phyloP scores from a whole-genome alignment of 2,329 filamentous ascomycete species.

The Aspergillus pseudotamarii region DNA sequence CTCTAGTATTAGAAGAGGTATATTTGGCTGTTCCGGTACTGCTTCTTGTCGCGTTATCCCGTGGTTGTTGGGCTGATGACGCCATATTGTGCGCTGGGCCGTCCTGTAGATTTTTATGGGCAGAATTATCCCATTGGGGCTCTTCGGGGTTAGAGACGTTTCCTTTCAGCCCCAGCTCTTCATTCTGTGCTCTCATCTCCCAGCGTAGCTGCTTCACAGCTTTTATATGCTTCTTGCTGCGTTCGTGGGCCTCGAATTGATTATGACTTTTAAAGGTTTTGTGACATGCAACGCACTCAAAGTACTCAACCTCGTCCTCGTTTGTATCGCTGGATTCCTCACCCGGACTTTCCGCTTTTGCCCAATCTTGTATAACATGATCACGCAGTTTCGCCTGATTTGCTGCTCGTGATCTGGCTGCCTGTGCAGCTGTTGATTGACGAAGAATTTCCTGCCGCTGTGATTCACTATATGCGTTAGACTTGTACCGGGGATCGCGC shows the following conservation, averaged over 20 bases:
- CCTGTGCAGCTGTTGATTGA: slow-evolving; percentile 79
- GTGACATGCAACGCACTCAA: slow-evolving; percentile 65
- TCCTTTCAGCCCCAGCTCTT: slow-evolving; percentile 42
- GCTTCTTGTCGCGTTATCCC: neutral
- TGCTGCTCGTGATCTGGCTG: slow-evolving; percentile 77
- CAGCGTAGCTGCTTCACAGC: slow-evolving; percentile 76
- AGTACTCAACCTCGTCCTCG: slow-evolving; percentile 56
- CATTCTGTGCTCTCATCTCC: slow-evolving; percentile 82
- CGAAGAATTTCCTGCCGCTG: slow-evolving; percentile 79
- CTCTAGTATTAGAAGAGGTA: neutral
- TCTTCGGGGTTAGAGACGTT: slow-evolving; percentile 2
- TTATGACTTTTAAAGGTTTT: slow-evolving; percentile 85
- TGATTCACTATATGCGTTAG: slow-evolving; percentile 74
- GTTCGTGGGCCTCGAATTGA: slow-evolving; percentile 88
- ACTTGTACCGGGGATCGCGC: slow-evolving; percentile 81
- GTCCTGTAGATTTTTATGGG: neutral
- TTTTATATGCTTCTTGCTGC: slow-evolving; percentile 94
- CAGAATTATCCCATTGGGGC: neutral
- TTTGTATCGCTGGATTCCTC: slow-evolving; percentile 52
- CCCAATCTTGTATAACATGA: slow-evolving; percentile 73
- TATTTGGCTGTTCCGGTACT: neutral
- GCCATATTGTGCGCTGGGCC: neutral
- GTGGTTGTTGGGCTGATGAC: neutral
- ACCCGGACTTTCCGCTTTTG: slow-evolving; percentile 59
- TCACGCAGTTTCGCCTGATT: slow-evolving; percentile 74